These are phyloP conservation scores for Neurospora intermedia DNA, from an alignment of 495 filamentous ascomycete species.

Conservation along the genomic window DNA sequence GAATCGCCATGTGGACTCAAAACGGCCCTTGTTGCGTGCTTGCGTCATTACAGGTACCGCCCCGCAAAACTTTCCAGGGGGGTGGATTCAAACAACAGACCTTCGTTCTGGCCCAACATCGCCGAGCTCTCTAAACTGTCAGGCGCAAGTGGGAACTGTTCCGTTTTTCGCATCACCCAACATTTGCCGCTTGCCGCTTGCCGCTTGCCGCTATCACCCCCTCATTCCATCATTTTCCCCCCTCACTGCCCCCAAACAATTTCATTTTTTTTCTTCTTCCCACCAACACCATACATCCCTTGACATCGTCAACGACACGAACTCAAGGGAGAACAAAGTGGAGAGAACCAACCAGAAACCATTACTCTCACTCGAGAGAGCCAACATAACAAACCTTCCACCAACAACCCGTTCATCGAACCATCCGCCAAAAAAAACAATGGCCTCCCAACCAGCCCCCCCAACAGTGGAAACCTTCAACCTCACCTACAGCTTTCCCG, in stretches of 20 bases:
- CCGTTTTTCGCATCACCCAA: background rate
- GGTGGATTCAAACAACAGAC: background rate
- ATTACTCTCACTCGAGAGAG: background rate
- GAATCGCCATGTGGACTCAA: background rate
- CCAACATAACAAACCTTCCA: background rate
- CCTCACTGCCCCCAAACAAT: background rate
- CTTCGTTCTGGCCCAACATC: background rate
- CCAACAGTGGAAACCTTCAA: constrained; percentile 50
- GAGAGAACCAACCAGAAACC: background rate
- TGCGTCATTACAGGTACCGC: background rate
- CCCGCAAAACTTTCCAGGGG: background rate
- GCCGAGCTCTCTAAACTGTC: background rate
- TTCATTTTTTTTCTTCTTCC: no score
- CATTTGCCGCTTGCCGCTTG: background rate
- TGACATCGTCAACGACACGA: background rate
- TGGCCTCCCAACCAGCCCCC: constrained; percentile 3
- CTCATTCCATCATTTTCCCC: background rate
- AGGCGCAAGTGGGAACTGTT: background rate
- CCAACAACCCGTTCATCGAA: background rate
- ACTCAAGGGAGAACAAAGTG: background rate
- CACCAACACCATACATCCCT: background rate
- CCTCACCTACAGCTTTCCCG: constrained; percentile 83
- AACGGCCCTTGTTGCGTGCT: background rate
- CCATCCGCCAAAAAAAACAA: background rate
- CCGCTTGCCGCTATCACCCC: background rate